Conservation (phyloP, 768 basidiomycete genomes). For the Suillus subaureus region DNA sequence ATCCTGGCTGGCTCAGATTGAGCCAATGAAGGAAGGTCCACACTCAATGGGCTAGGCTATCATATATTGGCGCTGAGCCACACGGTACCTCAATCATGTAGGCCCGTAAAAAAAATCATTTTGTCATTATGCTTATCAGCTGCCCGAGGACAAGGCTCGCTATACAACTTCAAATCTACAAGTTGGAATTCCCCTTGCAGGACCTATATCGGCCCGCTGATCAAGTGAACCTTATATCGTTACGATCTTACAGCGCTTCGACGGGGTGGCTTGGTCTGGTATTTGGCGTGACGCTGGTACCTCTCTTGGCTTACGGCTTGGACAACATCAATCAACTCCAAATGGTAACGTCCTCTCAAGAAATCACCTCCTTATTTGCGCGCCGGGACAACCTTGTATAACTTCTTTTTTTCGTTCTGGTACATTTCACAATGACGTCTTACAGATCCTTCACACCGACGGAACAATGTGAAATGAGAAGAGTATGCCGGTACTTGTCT, state of each 20-base stretch:
- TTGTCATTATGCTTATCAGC: not conserved
- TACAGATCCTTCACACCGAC: not conserved
- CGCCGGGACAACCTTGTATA: not conserved
- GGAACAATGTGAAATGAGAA: not conserved
- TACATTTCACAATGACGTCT: not conserved
- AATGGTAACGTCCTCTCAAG: not conserved
- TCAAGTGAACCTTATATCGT: not conserved
- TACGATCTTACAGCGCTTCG: not conserved
- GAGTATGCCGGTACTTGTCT: not conserved
- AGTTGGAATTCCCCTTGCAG: not conserved
- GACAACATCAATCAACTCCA: not conserved
- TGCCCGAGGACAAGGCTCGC: not conserved
- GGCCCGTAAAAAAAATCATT: not conserved
- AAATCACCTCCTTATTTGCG: not conserved
- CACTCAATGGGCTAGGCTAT: not conserved
- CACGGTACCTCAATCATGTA: not conserved
- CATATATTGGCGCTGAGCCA: not conserved
- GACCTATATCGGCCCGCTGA: not conserved
- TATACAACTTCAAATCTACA: not conserved
- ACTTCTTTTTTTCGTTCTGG: not conserved
- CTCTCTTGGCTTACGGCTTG: constrained; percentile 5
- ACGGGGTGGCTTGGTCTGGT: not conserved
- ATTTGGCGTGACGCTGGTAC: not conserved
- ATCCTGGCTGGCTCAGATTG: not conserved
- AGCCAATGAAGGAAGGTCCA: not conserved